A percentile compares a stretch with the other conserved stretches of the same genome.
Evolutionary conservation across 179 eudicot genomes (phyloP).

Genomic region (Nepenthes alata): DNA sequence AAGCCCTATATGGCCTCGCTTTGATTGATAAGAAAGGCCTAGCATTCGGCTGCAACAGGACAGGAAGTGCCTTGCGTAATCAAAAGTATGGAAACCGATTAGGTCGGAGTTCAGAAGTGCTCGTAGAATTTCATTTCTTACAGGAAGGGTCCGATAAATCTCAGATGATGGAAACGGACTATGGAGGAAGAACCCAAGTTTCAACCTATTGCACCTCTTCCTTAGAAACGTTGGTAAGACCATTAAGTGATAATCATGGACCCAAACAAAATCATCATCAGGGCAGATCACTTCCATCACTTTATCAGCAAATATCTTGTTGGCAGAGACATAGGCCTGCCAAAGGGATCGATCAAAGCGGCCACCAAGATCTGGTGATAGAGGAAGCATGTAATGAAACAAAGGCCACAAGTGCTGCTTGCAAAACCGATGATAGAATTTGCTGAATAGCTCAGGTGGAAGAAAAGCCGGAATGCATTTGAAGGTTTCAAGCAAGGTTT

Average conservation of each 20-base stretch:
- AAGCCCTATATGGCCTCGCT: slow-evolving; percentile 69
- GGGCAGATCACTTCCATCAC: slow-evolving; percentile 61
- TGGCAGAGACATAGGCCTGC: slow-evolving; percentile 77
- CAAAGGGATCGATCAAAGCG: slow-evolving; percentile 47
- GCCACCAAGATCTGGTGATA: slow-evolving; percentile 32
- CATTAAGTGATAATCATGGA: slow-evolving; percentile 88
- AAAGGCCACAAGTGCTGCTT: slow-evolving; percentile 81
- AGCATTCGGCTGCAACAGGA: slow-evolving; percentile 83
- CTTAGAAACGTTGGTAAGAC: slow-evolving; percentile 70
- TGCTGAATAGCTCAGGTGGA: slow-evolving; percentile 32
- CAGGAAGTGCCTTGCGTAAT: slow-evolving; percentile 81
- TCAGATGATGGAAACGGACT: slow-evolving; percentile 83
- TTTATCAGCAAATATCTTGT: slow-evolving; percentile 53
- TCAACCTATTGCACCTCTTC: slow-evolving; percentile 39
- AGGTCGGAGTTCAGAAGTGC: slow-evolving; percentile 75
- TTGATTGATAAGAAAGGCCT: slow-evolving; percentile 71
- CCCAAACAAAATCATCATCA: slow-evolving; percentile 77
- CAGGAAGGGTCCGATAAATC: slow-evolving; percentile 68
- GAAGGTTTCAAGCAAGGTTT: slow-evolving; percentile 34
- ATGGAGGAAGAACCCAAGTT: slow-evolving; percentile 74
- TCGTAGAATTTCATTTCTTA: slow-evolving; percentile 64
- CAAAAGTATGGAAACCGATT: slow-evolving; percentile 83
- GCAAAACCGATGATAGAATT: slow-evolving; percentile 73
- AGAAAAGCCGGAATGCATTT: slow-evolving; percentile 68
- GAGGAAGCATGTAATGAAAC: slow-evolving; percentile 70